Percentiles rank a stretch among this genome's conserved stretches.
Conservation (phyloP, 768 basidiomycete species). For the Naganishia vishniacii region DNA sequence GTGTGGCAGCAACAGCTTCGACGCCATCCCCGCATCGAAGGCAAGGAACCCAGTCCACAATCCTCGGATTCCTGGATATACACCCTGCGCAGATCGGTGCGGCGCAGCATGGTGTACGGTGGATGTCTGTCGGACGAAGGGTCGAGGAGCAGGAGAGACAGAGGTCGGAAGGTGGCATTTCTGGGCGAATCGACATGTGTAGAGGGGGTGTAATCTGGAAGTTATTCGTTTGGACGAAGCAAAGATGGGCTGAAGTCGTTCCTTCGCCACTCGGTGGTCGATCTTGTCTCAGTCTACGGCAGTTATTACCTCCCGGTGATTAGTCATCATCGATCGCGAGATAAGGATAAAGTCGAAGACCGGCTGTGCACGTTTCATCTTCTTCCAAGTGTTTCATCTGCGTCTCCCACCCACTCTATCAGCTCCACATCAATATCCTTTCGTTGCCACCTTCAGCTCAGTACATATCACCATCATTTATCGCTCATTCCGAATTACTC, state of each 20-base stretch:
- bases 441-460: too few species aligned
- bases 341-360: too few species aligned
- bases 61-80: conserved; percentile 37
- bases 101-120: conserved; percentile 41
- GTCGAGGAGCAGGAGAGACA: conserved; percentile 6
- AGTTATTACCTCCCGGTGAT: background rate
- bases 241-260: too few species aligned
- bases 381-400: background rate
- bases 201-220: too few species aligned
- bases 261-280: background rate
- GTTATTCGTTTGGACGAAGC: too few species aligned
- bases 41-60: conserved; percentile 39
- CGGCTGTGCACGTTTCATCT: background rate
- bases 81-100: conserved; percentile 40
- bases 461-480: too few species aligned
- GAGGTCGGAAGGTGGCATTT: background rate
- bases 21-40: conserved; percentile 20
- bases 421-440: too few species aligned
- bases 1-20: background rate
- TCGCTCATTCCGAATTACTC: too few species aligned
- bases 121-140: background rate
- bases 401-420: background rate
- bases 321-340: background rate
- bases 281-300: background rate
- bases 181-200: background rate